Percentiles rank a stretch among this genome's conserved stretches.
These are phyloP conservation scores for Arabidopsis lyrata DNA, from an alignment of 441 rosid species.

Conservation along the genomic window DNA sequence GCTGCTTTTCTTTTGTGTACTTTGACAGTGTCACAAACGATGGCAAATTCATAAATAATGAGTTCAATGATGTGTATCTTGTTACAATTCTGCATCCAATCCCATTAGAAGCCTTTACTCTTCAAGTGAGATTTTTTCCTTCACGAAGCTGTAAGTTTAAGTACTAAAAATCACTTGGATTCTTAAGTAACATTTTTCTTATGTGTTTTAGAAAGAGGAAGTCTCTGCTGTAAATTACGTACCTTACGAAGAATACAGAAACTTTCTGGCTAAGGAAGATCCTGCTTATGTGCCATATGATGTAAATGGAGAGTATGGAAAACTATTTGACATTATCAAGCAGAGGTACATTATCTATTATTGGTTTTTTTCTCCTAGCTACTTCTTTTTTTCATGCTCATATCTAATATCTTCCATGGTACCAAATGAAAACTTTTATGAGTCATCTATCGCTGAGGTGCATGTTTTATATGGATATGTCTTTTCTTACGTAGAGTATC, in stretches of 20 bases:
- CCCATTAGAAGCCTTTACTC: constrained; percentile 88
- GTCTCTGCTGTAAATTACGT: constrained; percentile 92
- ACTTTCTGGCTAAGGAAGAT: constrained; percentile 70
- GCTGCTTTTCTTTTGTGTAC: constrained; percentile 33
- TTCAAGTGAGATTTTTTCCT: constrained; percentile 68
- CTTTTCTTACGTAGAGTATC: constrained; percentile 28
- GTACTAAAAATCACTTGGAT: background rate
- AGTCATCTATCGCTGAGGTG: background rate
- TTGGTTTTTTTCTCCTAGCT: constrained; percentile 9
- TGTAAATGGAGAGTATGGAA: constrained; percentile 69
- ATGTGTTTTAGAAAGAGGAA: constrained; percentile 68
- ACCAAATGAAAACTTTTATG: background rate
- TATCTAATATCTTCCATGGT: constrained; percentile 6
- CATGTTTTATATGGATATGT: constrained; percentile 22
- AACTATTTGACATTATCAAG: constrained; percentile 70
- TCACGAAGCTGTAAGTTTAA: background rate
- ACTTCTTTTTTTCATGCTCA: constrained; percentile 7
- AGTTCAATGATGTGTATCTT: constrained; percentile 84
- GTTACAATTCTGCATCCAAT: constrained; percentile 81
- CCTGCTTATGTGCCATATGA: constrained; percentile 85
- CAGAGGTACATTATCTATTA: constrained; percentile 60
- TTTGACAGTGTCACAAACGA: constrained; percentile 72
- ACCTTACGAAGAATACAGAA: constrained; percentile 65
- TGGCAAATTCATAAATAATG: constrained; percentile 85
- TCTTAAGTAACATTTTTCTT: constrained; percentile 12